A percentile compares a stretch with the other conserved stretches of the same genome.
Conservation (phyloP, 495 filamentous ascomycete species). For the Aspergillus kassunensis region DNA sequence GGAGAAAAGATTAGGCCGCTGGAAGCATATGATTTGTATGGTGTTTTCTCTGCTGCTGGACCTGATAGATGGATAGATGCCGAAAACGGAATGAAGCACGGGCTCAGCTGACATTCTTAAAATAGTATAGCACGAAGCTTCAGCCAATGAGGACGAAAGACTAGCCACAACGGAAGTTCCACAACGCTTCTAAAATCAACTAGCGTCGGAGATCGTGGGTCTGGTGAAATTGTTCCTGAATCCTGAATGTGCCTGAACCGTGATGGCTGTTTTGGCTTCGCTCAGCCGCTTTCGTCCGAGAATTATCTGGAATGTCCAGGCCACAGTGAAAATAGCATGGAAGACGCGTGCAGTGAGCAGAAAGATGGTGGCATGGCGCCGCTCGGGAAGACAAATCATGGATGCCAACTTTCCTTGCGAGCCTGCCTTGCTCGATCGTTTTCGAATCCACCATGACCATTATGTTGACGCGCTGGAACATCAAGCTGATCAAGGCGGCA, state of each 20-base stretch:
- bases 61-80: not conserved
- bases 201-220: not conserved
- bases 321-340: not conserved
- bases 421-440: not conserved
- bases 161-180: too few species aligned
- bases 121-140: not conserved
- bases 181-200: too few species aligned
- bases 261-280: not conserved
- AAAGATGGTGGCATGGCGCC: not conserved
- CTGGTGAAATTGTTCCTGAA: not conserved
- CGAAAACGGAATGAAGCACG: constrained; percentile 2
- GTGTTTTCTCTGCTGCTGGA: too few species aligned
- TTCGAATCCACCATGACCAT: not conserved
- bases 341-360: not conserved
- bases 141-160: not conserved
- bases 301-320: not conserved
- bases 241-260: not conserved
- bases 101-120: not conserved
- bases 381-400: not conserved
- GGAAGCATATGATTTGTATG: too few species aligned
- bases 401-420: not conserved
- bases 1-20: too few species aligned
- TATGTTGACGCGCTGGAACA: constrained; percentile 11
- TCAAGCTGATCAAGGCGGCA: constrained; percentile 11
- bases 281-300: not conserved